phyloP scores from a whole-genome alignment of 2,329 filamentous ascomycete species.

The Aspergillus jensenii region DNA sequence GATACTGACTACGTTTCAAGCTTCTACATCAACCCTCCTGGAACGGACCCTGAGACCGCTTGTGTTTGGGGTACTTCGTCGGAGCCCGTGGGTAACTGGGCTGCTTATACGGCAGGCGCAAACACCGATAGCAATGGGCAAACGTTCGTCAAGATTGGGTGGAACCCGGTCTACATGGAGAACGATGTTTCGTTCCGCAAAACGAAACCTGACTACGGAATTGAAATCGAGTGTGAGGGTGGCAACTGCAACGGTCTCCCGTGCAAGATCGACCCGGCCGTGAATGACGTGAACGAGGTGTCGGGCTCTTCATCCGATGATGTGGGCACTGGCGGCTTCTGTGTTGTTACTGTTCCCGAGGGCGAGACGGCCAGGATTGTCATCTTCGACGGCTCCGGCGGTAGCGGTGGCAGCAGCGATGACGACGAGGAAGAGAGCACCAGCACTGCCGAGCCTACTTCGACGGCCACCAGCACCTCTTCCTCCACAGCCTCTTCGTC shows the following conservation, averaged over 20 bases:
- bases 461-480: conserved; percentile 6
- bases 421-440: conserved; percentile 8
- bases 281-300: conserved; percentile 58
- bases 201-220: conserved; percentile 63
- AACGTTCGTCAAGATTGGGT: conserved; percentile 73
- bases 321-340: conserved; percentile 69
- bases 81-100: conserved; percentile 72
- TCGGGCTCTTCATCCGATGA: conserved; percentile 58
- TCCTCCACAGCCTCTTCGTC: conserved; percentile 14
- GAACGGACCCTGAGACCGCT: conserved; percentile 57
- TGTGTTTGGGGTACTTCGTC: conserved; percentile 70
- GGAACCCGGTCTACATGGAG: conserved; percentile 72
- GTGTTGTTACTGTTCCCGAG: conserved; percentile 71
- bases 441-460: conserved; percentile 13
- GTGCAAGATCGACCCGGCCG: conserved; percentile 66
- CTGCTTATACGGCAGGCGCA: conserved; percentile 72
- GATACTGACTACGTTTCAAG: conserved; percentile 39
- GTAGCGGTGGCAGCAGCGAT: conserved; percentile 16
- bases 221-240: conserved; percentile 68
- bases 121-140: conserved; percentile 65
- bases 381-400: conserved; percentile 49
- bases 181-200: conserved; percentile 52
- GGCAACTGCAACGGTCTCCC: conserved; percentile 70
- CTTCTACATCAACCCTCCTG: conserved; percentile 77
- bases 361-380: conserved; percentile 68